Evolutionary conservation across 2,329 filamentous ascomycete species (phyloP).

Genomic region (Tympanopsis confertula): DNA sequence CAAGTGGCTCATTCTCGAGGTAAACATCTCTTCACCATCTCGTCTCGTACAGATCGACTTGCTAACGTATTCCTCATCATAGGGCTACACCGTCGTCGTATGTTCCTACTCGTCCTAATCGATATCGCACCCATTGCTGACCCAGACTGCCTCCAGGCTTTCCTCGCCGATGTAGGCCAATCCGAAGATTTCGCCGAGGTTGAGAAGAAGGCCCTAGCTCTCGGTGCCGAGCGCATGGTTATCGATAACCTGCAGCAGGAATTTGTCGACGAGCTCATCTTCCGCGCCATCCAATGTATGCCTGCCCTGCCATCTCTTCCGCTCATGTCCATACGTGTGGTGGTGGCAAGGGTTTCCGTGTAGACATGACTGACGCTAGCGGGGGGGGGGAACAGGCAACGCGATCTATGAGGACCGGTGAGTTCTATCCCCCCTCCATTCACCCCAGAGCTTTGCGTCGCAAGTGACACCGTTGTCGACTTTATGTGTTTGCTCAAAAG

Average conservation of each 20-base stretch:
- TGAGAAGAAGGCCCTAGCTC: conserved; percentile 58
- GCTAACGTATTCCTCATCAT: too few species aligned
- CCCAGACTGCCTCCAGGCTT: conserved; percentile 17
- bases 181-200: conserved; percentile 66
- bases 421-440: conserved; percentile 27
- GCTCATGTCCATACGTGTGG: conserved; percentile 11
- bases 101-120: conserved; percentile 1
- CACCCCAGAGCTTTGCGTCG: too few species aligned
- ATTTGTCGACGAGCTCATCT: conserved; percentile 73
- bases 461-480: too few species aligned
- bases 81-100: conserved; percentile 13
- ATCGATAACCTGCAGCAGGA: conserved; percentile 58
- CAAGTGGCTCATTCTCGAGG: conserved; percentile 23
- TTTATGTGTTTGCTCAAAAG: too few species aligned
- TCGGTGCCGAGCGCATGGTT: conserved; percentile 55
- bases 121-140: neutral
- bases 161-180: conserved; percentile 63
- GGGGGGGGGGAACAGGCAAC: conserved; percentile 20
- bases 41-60: too few species aligned
- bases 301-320: conserved; percentile 18
- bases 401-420: conserved; percentile 56
- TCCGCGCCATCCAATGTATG: conserved; percentile 65
- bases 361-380: neutral
- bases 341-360: conserved; percentile 5
- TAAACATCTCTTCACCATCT: too few species aligned